A percentile compares a stretch with the other conserved stretches of the same genome.
Conservation (phyloP, 1,139 yeast genomes). For the Wickerhamiella pararugosa region DNA sequence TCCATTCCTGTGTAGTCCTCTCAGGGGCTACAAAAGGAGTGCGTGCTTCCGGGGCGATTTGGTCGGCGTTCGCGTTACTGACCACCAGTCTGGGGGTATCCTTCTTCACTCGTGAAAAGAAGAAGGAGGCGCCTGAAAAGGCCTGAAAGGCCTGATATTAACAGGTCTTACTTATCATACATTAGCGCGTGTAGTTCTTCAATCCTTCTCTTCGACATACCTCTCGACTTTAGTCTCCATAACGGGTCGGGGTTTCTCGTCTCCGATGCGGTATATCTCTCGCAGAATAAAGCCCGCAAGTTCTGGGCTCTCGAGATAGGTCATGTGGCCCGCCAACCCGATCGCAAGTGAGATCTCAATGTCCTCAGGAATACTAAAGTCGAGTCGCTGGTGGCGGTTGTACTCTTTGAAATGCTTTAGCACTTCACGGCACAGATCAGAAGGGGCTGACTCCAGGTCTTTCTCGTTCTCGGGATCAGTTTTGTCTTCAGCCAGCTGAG, state of each 20-base stretch:
- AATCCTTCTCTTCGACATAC: neutral
- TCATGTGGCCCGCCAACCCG: conserved; percentile 74
- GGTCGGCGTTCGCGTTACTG: conserved; percentile 11
- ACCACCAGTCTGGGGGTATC: neutral
- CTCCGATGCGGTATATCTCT: conserved; percentile 9
- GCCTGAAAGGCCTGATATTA: too few species aligned
- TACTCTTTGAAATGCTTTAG: conserved; percentile 14
- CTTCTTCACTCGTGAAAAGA: neutral
- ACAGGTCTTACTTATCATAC: neutral
- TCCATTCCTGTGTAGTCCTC: conserved; percentile 12
- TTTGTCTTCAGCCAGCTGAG: conserved; percentile 4
- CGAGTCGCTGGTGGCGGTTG: conserved; percentile 64
- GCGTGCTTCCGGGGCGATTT: conserved; percentile 14
- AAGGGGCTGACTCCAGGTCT: neutral
- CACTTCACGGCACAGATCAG: neutral
- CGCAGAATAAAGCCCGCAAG: conserved; percentile 64
- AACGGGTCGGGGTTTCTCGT: neutral
- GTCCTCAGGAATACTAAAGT: conserved; percentile 67
- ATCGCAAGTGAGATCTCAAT: conserved; percentile 64
- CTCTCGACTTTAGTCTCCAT: neutral
- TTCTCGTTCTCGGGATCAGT: conserved; percentile 5
- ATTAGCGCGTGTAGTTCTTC: too few species aligned
- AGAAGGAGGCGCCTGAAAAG: neutral
- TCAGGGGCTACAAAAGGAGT: conserved; percentile 10
- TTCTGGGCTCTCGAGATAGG: conserved; percentile 77